Evolutionary conservation across 345 rosid species (phyloP).

Genomic region (Lepidium sativum): DNA sequence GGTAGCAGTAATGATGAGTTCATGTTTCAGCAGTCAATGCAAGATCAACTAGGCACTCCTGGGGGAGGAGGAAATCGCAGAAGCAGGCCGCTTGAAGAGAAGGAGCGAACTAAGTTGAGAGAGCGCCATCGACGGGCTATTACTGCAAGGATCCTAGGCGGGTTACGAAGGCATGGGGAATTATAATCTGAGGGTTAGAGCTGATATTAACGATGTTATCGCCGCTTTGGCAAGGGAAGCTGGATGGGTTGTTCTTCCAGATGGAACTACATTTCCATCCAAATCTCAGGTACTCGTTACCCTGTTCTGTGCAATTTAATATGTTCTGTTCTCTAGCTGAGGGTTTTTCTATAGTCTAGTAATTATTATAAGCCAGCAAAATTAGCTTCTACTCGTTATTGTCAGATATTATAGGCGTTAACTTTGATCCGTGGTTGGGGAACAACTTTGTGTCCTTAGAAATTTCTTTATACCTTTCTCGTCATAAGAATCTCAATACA

Average conservation of each 20-base stretch:
- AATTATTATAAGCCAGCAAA: neutral
- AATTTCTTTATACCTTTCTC: neutral
- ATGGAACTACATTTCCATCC: conserved; percentile 98
- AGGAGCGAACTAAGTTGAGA: conserved; percentile 93
- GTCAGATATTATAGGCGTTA: neutral
- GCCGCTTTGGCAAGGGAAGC: conserved; percentile 99
- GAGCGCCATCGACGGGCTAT: conserved; percentile 97
- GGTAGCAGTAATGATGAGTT: conserved; percentile 50
- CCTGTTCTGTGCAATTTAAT: neutral
- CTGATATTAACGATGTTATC: conserved; percentile 97
- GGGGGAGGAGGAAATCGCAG: conserved; percentile 57
- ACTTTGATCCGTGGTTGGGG: neutral
- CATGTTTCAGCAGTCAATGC: conserved; percentile 52
- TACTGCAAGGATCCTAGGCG: conserved; percentile 95
- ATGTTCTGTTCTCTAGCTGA: neutral
- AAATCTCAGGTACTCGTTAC: conserved; percentile 67
- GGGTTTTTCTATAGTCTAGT: neutral
- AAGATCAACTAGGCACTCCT: conserved; percentile 69
- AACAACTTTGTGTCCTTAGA: neutral
- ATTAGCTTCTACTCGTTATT: neutral
- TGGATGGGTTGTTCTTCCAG: conserved; percentile 99
- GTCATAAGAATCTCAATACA: neutral
- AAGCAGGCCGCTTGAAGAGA: conserved; percentile 83
- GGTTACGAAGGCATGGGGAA: conserved; percentile 96
- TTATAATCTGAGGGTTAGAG: conserved; percentile 97